Evolutionary conservation across 192 early-diverging fungal genomes (phyloP), one percentile per base, ranked within the genome.

Genomic region (Piromyces finnis): DNA sequence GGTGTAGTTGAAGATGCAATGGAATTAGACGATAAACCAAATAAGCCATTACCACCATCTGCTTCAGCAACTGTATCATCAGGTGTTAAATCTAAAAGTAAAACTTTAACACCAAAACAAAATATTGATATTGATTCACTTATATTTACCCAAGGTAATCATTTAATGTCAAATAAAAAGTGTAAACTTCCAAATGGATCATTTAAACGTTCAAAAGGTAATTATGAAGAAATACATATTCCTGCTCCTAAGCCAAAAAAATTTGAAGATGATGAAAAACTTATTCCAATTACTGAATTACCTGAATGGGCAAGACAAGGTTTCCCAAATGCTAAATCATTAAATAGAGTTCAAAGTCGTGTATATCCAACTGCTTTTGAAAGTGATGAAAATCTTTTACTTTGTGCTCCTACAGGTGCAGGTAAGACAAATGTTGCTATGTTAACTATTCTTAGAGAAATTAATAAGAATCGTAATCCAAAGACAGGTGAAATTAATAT

Each of bases 341-440:
- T 99, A 79, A 99, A 99, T 85, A 88, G 94, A 77, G 89, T 98
- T 36, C 98, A 99, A 88, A 94, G 92, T 82, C 87, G 88, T 36
- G 89, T 98, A 7, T 98, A 94, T 82, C 92, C 93, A 30, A 85
- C 88, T n/a, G 97, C 96, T 0, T 99, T 94, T 84, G 85, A 85
- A 15, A 85, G 88, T n/a, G 95, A 98, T 83, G 96, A 94, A 77
- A 97, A 97, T 84, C 89, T 98, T 88, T 88, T 99, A 12, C 86
- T 99, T n/a, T 98, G 97, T 85, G 97, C 97, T 13, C 97, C 97
- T 0, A 99, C 97, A 12, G 96, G 96, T 83, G 96, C 97, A 5
- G 97, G 97, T 81, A 99, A 99, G 89, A 99, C 97, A 30, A 97
- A 99, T 85, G 94, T 94, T 79, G 97, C 96, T 22, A 96, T 98